Evolutionary conservation across 2,329 filamentous ascomycete species (phyloP).

Genomic region (Cordyceps militaris): DNA sequence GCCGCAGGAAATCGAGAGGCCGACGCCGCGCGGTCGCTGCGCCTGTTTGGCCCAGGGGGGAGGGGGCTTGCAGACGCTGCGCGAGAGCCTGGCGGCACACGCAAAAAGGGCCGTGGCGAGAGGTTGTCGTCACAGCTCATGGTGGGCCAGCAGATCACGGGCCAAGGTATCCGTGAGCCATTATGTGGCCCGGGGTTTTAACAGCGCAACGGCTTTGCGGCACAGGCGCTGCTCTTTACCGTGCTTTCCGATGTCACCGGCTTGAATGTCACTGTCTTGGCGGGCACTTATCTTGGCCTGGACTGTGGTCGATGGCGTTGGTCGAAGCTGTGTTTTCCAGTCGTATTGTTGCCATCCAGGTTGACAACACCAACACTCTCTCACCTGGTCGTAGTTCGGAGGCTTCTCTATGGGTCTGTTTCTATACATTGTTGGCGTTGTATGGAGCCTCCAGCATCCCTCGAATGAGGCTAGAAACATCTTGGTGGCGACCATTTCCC

Average conservation of each 20-base stretch:
- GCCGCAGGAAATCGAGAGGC: constrained; percentile 31
- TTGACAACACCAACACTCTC: too few species aligned
- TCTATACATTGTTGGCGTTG: constrained; percentile 19
- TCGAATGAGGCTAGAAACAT: not conserved
- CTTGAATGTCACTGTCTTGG: constrained; percentile 13
- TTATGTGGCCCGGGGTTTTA: constrained; percentile 23
- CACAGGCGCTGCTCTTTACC: constrained; percentile 20
- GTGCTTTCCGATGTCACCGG: constrained; percentile 16
- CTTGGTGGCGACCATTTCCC: constrained; percentile 21
- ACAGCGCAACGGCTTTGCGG: constrained; percentile 20
- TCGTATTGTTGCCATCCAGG: too few species aligned
- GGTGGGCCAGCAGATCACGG: constrained; percentile 27
- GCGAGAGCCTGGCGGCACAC: constrained; percentile 14
- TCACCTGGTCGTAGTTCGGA: constrained; percentile 14
- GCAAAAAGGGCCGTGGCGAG: constrained; percentile 18
- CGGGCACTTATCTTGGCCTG: constrained; percentile 16
- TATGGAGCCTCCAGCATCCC: constrained; percentile 9
- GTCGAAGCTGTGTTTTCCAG: constrained; percentile 12
- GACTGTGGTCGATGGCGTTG: constrained; percentile 20
- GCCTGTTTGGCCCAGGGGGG: constrained; percentile 20
- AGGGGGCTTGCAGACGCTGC: constrained; percentile 16
- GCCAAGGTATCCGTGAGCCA: constrained; percentile 23
- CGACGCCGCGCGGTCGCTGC: constrained; percentile 27
- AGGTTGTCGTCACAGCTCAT: constrained; percentile 23
- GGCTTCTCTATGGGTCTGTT: constrained; percentile 20